These are phyloP conservation scores for Talaromyces pinophilus DNA, from an alignment of 2,329 filamentous ascomycete genomes.

Conservation along the genomic window DNA sequence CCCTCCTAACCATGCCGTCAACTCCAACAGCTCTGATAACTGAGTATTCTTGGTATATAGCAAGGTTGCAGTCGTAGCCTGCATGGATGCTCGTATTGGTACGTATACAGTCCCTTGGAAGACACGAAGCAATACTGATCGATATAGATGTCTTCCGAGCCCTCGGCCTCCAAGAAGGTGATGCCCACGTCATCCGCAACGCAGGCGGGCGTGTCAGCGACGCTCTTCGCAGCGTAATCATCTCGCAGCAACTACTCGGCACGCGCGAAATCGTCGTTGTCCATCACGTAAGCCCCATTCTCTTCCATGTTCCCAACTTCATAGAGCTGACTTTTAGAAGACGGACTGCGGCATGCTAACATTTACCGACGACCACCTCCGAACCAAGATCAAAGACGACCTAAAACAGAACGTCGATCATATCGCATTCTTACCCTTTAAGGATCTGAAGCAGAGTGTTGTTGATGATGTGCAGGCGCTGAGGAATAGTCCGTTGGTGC, in stretches of 20 bases:
- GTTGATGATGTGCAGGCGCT: constrained; percentile 66
- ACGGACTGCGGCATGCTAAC: constrained; percentile 73
- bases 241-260: constrained; percentile 76
- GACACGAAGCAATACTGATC: not conserved
- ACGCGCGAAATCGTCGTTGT: constrained; percentile 73
- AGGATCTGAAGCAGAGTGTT: constrained; percentile 64
- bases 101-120: not conserved
- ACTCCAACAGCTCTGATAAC: not conserved
- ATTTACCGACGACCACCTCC: constrained; percentile 53
- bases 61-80: constrained; percentile 60
- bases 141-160: constrained; percentile 61
- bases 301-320: not conserved
- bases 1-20: not conserved
- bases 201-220: constrained; percentile 68
- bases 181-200: constrained; percentile 78
- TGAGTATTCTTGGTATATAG: constrained; percentile 20
- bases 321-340: constrained; percentile 57
- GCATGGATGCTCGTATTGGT: constrained; percentile 72
- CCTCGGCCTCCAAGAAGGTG: constrained; percentile 70
- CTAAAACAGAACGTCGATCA: constrained; percentile 52
- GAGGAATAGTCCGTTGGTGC: constrained; percentile 59
- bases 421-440: constrained; percentile 66
- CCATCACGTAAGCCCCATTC: constrained; percentile 32
- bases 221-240: constrained; percentile 71
- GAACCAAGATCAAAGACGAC: constrained; percentile 58